Evolutionary conservation across 2,329 filamentous ascomycete genomes (phyloP).

Genomic region (Pseudocercospora fijiensis): DNA sequence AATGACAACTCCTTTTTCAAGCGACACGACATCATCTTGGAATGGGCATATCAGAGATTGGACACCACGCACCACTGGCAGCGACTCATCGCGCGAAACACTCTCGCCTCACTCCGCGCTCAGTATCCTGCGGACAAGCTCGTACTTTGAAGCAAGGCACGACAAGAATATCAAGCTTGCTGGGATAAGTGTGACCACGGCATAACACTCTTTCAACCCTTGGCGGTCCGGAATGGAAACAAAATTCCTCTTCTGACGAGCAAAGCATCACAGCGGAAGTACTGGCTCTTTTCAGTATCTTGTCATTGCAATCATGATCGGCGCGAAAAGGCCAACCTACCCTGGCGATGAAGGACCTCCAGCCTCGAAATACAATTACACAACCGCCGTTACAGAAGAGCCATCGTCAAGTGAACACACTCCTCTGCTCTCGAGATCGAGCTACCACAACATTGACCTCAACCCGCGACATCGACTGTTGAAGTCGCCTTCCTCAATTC

Average conservation of each 20-base stretch:
- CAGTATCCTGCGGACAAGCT: not conserved
- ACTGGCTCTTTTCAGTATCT: not conserved
- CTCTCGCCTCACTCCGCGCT: not conserved
- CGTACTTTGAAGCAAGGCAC: not conserved
- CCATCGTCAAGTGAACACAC: not conserved
- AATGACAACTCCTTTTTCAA: not conserved
- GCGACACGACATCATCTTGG: not conserved
- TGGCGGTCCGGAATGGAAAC: not conserved
- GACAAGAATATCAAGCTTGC: not conserved
- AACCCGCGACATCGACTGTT: conserved; percentile 5
- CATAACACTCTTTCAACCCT: not conserved
- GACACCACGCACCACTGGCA: not conserved
- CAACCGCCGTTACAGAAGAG: not conserved
- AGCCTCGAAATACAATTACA: not conserved
- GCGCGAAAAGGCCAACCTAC: not conserved
- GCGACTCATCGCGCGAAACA: not conserved
- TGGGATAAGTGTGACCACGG: not conserved
- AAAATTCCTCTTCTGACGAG: not conserved
- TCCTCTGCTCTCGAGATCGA: not conserved
- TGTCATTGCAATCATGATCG: not conserved
- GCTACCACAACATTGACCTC: conserved; percentile 4
- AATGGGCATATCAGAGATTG: not conserved
- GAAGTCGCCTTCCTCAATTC: conserved; percentile 19
- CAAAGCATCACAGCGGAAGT: not conserved
- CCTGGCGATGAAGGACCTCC: not conserved